Conservation (phyloP, 345 rosid species). For the Sisymbrium irio region DNA sequence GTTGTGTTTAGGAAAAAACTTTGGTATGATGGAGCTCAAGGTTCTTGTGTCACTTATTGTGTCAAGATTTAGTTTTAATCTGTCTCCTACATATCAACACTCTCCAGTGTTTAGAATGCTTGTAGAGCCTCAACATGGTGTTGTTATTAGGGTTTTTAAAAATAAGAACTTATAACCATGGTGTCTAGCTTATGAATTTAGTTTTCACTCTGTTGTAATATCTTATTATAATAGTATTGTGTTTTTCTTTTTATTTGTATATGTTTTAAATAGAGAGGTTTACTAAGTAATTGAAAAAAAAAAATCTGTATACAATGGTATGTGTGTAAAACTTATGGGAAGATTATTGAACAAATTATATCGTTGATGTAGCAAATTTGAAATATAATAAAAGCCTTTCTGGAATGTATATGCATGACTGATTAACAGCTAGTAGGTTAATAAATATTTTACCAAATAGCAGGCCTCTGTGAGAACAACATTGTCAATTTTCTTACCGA, state of each 20-base stretch:
- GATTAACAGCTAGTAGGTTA: too few species aligned
- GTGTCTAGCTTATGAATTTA: not conserved
- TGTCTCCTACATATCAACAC: conserved; percentile 64
- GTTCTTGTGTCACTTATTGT: conserved; percentile 56
- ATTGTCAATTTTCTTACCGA: too few species aligned
- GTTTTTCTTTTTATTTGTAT: not conserved
- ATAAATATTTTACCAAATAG: too few species aligned
- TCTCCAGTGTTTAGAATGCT: conserved; percentile 68
- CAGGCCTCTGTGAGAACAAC: too few species aligned
- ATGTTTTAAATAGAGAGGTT: not conserved
- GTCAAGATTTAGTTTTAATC: conserved; percentile 57
- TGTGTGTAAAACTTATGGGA: too few species aligned
- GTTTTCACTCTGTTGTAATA: conserved; percentile 5
- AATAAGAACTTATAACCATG: not conserved
- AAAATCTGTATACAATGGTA: not conserved
- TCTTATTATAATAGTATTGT: conserved; percentile 3
- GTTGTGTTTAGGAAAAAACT: conserved; percentile 66
- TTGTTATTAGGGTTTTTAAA: conserved; percentile 35
- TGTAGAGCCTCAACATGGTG: conserved; percentile 72
- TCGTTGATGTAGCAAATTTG: too few species aligned
- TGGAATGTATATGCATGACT: too few species aligned
- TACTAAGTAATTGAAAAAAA: not conserved
- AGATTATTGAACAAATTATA: too few species aligned
- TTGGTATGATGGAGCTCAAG: conserved; percentile 69
- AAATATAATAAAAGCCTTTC: too few species aligned